A percentile compares a stretch with the other conserved stretches of the same genome.
These are phyloP conservation scores for Irpex sp. DNA, from an alignment of 1,284 basidiomycete genomes.

Conservation along the genomic window DNA sequence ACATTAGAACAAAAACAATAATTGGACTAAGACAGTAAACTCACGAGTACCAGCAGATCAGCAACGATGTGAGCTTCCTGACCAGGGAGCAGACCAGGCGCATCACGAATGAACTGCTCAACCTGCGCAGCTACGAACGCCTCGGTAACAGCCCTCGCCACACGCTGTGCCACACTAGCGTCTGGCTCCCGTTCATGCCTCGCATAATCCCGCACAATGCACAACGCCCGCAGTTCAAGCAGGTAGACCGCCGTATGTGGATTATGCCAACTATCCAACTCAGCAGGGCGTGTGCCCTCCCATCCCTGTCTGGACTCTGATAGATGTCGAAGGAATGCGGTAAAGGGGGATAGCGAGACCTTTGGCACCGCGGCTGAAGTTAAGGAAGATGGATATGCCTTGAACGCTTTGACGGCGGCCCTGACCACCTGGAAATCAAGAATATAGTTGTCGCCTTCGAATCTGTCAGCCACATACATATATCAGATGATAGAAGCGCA, in stretches of 20 bases:
- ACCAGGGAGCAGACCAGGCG: conserved; percentile 23
- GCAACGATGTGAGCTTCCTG: conserved; percentile 34
- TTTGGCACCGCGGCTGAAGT: conserved; percentile 2
- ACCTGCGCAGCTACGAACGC: conserved; percentile 61
- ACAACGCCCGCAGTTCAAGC: conserved; percentile 61
- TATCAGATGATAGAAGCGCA: not conserved
- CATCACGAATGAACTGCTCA: conserved; percentile 39
- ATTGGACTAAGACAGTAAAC: conserved; percentile 19
- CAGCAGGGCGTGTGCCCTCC: not conserved
- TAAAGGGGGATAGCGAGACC: conserved; percentile 41
- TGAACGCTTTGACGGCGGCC: conserved; percentile 60
- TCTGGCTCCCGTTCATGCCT: conserved; percentile 25
- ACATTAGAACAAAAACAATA: not conserved
- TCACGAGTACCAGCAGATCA: conserved; percentile 48
- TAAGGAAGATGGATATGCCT: conserved; percentile 25
- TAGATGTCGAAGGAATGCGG: conserved; percentile 51
- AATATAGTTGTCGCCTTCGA: conserved; percentile 78
- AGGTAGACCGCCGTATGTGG: not conserved
- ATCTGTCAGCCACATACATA: conserved; percentile 34
- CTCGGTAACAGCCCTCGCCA: conserved; percentile 62
- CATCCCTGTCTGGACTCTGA: conserved; percentile 13
- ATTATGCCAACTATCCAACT: conserved; percentile 1
- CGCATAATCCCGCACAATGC: conserved; percentile 49
- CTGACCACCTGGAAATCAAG: conserved; percentile 72
- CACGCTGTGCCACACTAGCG: conserved; percentile 51